These are phyloP conservation scores for Hypoxylon subgilvum DNA, from an alignment of 495 filamentous ascomycete genomes.

Conservation along the genomic window DNA sequence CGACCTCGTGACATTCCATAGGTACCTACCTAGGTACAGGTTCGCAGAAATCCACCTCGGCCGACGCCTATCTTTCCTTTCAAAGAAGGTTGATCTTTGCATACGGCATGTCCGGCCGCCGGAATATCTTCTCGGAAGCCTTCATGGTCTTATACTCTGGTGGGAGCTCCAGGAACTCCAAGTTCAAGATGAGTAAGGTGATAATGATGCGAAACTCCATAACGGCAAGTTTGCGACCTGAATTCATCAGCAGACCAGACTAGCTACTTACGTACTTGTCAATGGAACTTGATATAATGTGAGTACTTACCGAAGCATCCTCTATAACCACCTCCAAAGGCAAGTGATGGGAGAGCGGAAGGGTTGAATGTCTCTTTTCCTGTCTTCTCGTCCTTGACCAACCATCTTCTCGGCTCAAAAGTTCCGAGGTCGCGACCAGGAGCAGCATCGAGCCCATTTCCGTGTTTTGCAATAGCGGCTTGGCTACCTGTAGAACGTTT, in stretches of 20 bases:
- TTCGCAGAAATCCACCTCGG: not conserved
- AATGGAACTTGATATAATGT: not conserved
- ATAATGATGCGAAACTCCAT: constrained; percentile 43
- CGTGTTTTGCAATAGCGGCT: no score
- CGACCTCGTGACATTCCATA: no score
- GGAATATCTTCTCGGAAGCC: not conserved
- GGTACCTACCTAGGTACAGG: not conserved
- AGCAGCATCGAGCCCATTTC: no score
- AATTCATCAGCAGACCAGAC: not conserved
- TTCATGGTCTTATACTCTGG: not conserved
- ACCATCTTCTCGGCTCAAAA: no score
- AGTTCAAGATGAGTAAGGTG: constrained; percentile 46
- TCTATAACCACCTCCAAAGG: constrained; percentile 42
- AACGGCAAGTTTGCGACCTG: constrained; percentile 37
- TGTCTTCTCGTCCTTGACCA: no score
- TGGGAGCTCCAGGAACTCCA: constrained; percentile 39
- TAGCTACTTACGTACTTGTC: not conserved
- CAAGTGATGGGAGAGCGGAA: constrained; percentile 38
- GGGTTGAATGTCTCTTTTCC: no score
- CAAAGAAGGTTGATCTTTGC: not conserved
- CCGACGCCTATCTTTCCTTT: not conserved
- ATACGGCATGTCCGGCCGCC: not conserved
- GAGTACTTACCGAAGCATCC: constrained; percentile 44
- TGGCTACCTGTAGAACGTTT: no score
- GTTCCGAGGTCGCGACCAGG: no score